A percentile compares a stretch with the other conserved stretches of the same genome.
Evolutionary conservation across 768 basidiomycete species (phyloP).

Genomic region (Lentinula sp.): DNA sequence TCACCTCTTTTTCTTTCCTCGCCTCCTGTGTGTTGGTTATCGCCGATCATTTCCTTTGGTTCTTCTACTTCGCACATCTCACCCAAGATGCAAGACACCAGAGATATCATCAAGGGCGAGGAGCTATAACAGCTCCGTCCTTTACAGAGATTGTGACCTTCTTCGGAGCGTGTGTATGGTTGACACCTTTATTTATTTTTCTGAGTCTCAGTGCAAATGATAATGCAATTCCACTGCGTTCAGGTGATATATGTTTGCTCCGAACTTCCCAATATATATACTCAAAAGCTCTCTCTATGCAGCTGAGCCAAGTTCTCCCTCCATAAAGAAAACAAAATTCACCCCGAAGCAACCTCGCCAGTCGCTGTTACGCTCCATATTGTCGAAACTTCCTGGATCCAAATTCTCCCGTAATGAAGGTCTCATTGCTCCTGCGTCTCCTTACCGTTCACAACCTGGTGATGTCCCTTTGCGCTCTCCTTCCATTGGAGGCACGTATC

Average conservation of each 20-base stretch:
- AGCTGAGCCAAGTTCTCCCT: slow-evolving; percentile 39
- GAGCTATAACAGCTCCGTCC: slow-evolving; percentile 28
- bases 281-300: background rate
- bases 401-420: slow-evolving; percentile 48
- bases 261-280: background rate
- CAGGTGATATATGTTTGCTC: slow-evolving; percentile 28
- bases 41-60: slow-evolving; percentile 92
- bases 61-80: slow-evolving; percentile 83
- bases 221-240: slow-evolving; percentile 80
- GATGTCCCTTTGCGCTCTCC: background rate
- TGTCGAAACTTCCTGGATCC: slow-evolving; percentile 40
- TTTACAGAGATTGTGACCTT: slow-evolving; percentile 80
- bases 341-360: slow-evolving; percentile 24
- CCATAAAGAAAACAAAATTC: slow-evolving; percentile 18
- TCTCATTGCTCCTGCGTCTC: slow-evolving; percentile 60
- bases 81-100: slow-evolving; percentile 58
- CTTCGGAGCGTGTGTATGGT: slow-evolving; percentile 83
- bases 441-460: slow-evolving; percentile 18
- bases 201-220: slow-evolving; percentile 95
- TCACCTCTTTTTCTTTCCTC: slow-evolving; percentile 80
- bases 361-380: slow-evolving; percentile 65
- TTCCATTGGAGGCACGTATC: background rate
- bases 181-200: slow-evolving; percentile 89
- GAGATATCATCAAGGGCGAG: slow-evolving; percentile 36
- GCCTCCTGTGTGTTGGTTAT: slow-evolving; percentile 83